phyloP scores from a whole-genome alignment of 2,329 filamentous ascomycete species.

The Drechslerella dactyloides region DNA sequence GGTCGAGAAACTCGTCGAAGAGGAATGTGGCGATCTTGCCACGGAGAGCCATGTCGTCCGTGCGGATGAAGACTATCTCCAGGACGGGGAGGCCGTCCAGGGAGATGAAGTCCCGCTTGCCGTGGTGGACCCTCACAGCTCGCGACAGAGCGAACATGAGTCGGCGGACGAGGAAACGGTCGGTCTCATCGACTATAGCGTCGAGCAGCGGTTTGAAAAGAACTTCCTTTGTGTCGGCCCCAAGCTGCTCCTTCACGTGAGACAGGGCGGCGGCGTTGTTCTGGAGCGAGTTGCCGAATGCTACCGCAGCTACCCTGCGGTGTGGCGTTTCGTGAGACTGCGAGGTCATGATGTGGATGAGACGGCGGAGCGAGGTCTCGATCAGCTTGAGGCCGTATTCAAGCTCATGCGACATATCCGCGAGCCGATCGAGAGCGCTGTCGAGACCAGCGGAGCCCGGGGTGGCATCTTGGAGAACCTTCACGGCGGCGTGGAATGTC shows the following conservation, averaged over 20 bases:
- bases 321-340: slow-evolving; percentile 52
- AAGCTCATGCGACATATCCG: slow-evolving; percentile 71
- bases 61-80: slow-evolving; percentile 63
- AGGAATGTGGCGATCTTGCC: slow-evolving; percentile 67
- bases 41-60: slow-evolving; percentile 64
- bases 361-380: slow-evolving; percentile 65
- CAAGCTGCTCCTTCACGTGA: slow-evolving; percentile 54
- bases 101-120: slow-evolving; percentile 66
- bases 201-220: slow-evolving; percentile 57
- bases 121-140: slow-evolving; percentile 64
- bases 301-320: slow-evolving; percentile 64
- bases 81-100: slow-evolving; percentile 65
- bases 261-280: slow-evolving; percentile 70
- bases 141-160: slow-evolving; percentile 62
- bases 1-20: slow-evolving; percentile 71
- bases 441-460: slow-evolving; percentile 49
- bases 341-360: slow-evolving; percentile 64
- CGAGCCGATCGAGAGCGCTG: slow-evolving; percentile 63
- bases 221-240: slow-evolving; percentile 55
- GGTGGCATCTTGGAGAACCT: slow-evolving; percentile 61
- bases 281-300: slow-evolving; percentile 66
- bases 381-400: slow-evolving; percentile 72
- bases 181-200: slow-evolving; percentile 50
- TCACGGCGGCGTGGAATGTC: slow-evolving; percentile 62
- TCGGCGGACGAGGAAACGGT: slow-evolving; percentile 50